These are phyloP conservation scores for Vitis rotundifolia DNA, from an alignment of 164 flowering plant genomes.

Conservation along the genomic window DNA sequence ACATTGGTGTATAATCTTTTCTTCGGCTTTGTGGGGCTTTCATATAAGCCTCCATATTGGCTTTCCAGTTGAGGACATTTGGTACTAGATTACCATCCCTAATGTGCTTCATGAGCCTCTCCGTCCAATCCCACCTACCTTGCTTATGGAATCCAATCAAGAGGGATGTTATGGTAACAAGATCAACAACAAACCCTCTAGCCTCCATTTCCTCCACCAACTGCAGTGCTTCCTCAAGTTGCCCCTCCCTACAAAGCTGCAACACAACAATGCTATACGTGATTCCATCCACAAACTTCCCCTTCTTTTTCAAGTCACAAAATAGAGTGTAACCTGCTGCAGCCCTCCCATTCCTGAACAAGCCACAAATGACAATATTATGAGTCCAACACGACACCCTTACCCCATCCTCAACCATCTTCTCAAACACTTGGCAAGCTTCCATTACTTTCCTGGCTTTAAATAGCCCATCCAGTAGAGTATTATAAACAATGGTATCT, in stretches of 20 bases:
- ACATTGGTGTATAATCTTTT: conserved; percentile 67
- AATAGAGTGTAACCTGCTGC: conserved; percentile 77
- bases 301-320: conserved; percentile 84
- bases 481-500: conserved; percentile 67
- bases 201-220: conserved; percentile 90
- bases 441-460: conserved; percentile 71
- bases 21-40: conserved; percentile 46
- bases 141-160: conserved; percentile 69
- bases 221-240: conserved; percentile 60
- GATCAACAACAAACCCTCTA: conserved; percentile 80
- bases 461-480: conserved; percentile 77
- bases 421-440: conserved; percentile 87
- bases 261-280: conserved; percentile 77
- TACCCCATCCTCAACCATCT: conserved; percentile 77
- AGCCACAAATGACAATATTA: conserved; percentile 85
- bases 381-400: conserved; percentile 78
- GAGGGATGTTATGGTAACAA: conserved; percentile 74
- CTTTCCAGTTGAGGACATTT: conserved; percentile 65
- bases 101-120: conserved; percentile 70
- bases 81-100: conserved; percentile 65
- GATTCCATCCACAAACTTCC: conserved; percentile 78
- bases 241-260: conserved; percentile 67
- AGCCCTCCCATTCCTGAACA: conserved; percentile 78
- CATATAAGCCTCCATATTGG: conserved; percentile 62
- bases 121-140: conserved; percentile 75